Evolutionary conservation across 2,329 filamentous ascomycete genomes (phyloP).

Genomic region (Paecilomyces formosus): DNA sequence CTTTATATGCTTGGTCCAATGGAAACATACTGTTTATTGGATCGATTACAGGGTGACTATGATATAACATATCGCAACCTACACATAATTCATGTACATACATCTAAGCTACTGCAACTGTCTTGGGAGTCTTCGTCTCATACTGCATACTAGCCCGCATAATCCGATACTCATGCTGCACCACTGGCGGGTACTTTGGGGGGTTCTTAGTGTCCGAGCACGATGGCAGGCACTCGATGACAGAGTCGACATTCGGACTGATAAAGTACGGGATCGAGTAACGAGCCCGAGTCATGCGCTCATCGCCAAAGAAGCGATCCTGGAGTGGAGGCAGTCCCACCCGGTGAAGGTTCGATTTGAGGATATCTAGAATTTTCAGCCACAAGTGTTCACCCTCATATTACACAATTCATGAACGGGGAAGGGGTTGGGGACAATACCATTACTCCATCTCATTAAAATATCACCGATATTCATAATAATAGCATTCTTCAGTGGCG

Average conservation of each 20-base stretch:
- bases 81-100: not conserved
- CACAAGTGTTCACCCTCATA: not conserved
- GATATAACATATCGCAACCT: not conserved
- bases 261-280: slow-evolving; percentile 26
- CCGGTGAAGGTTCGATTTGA: slow-evolving; percentile 43
- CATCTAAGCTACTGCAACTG: not conserved
- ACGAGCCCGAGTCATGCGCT: slow-evolving; percentile 16
- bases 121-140: not conserved
- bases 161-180: not conserved
- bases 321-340: slow-evolving; percentile 33
- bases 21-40: not conserved
- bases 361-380: slow-evolving; percentile 22
- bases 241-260: slow-evolving; percentile 13
- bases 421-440: slow-evolving; percentile 12
- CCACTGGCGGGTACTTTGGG: not conserved
- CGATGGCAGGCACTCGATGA: slow-evolving; percentile 3
- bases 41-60: not conserved
- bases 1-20: not conserved
- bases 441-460: slow-evolving; percentile 35
- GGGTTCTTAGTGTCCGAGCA: not conserved
- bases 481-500: slow-evolving; percentile 22
- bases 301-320: slow-evolving; percentile 24
- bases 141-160: not conserved
- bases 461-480: slow-evolving; percentile 38
- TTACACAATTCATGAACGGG: too few relatives aligned